These are phyloP conservation scores for Xerocomus minutiporus DNA, from an alignment of 1,284 basidiomycete genomes.

Conservation along the genomic window DNA sequence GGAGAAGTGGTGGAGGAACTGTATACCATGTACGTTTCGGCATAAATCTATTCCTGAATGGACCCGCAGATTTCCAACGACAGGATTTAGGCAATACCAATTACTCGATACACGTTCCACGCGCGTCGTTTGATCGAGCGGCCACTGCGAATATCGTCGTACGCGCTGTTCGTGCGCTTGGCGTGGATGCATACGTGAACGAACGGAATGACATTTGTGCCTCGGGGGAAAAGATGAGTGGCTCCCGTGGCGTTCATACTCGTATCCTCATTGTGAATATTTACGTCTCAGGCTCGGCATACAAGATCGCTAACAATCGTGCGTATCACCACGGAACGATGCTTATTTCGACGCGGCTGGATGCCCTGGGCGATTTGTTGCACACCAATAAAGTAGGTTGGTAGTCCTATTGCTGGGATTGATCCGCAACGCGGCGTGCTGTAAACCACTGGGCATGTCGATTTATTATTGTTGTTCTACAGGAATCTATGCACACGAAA, in stretches of 20 bases:
- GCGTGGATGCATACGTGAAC: constrained; percentile 75
- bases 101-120: constrained; percentile 89
- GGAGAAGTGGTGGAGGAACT: constrained; percentile 94
- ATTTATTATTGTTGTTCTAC: background rate
- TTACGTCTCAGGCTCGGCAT: constrained; percentile 95
- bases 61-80: background rate
- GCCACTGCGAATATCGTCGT: constrained; percentile 78
- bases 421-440: too few relatives aligned
- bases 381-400: constrained; percentile 62
- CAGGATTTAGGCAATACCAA: constrained; percentile 98
- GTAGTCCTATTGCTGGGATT: background rate
- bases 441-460: background rate
- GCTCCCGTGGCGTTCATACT: background rate
- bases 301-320: constrained; percentile 88
- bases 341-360: constrained; percentile 82
- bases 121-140: constrained; percentile 75
- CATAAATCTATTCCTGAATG: background rate
- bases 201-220: constrained; percentile 90
- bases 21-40: constrained; percentile 83
- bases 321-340: constrained; percentile 99
- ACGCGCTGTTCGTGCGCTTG: constrained; percentile 72
- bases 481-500: constrained; percentile 78
- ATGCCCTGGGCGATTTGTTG: constrained; percentile 69
- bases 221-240: constrained; percentile 79
- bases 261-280: constrained; percentile 2